Percentiles rank a stretch among this genome's conserved stretches.
Evolutionary conservation across 2,329 filamentous ascomycete genomes (phyloP).

Genomic region (Phyllosticta paracitricarpa): DNA sequence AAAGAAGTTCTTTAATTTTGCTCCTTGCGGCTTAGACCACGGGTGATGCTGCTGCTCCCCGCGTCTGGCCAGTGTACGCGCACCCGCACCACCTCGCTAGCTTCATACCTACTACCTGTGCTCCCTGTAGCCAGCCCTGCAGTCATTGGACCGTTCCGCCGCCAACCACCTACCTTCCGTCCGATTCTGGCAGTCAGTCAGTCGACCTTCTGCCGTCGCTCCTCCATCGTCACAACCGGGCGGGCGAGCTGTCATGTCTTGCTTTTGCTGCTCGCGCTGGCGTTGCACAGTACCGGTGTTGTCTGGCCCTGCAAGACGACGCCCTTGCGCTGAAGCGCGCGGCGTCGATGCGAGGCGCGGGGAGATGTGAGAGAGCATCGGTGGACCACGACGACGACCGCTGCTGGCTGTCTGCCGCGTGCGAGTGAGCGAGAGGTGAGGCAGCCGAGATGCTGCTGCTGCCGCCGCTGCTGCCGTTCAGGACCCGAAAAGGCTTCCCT

Average conservation of each 20-base stretch:
- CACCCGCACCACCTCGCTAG: not conserved
- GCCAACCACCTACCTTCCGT: not conserved
- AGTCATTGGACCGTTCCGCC: not conserved
- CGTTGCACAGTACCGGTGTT: not conserved
- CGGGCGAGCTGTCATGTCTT: not conserved
- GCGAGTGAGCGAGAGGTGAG: not conserved
- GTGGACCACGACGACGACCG: not conserved
- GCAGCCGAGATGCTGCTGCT: not conserved
- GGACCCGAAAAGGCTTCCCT: not conserved
- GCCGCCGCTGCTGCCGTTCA: not conserved
- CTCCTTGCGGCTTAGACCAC: not conserved
- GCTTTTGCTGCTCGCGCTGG: not conserved
- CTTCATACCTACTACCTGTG: not conserved
- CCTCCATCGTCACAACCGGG: not conserved
- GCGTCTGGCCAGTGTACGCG: not conserved
- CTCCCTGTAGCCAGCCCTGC: not conserved
- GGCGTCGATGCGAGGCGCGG: not conserved
- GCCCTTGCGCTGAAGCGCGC: not conserved
- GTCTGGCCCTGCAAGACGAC: not conserved
- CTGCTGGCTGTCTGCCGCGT: not conserved
- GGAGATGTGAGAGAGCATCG: not conserved
- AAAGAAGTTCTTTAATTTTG: not conserved
- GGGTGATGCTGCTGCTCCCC: not conserved
- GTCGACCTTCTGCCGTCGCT: not conserved
- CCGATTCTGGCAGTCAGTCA: not conserved